Percentiles rank a stretch among this genome's conserved stretches.
phyloP scores from a whole-genome alignment of 1,284 basidiomycete genomes.

The Puccinia brachypodii region DNA sequence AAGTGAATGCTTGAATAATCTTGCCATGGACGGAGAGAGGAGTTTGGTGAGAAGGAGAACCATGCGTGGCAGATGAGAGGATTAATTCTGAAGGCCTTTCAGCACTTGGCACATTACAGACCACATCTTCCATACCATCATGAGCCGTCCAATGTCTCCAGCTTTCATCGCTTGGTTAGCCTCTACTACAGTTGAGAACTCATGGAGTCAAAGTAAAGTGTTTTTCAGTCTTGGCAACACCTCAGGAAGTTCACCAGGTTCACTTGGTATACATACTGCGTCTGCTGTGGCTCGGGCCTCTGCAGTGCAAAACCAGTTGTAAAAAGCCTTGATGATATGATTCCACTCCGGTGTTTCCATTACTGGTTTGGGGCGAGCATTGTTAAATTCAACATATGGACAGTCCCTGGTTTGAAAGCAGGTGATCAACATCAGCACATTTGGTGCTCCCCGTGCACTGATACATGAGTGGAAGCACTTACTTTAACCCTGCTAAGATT shows the following conservation, averaged over 20 bases:
- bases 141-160: constrained; percentile 16
- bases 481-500: background rate
- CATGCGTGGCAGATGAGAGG: background rate
- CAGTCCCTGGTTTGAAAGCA: background rate
- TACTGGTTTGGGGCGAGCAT: no score
- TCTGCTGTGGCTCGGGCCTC: background rate
- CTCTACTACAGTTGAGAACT: constrained; percentile 19
- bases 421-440: background rate
- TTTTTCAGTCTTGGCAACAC: background rate
- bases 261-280: background rate
- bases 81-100: no score
- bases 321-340: background rate
- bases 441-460: no score
- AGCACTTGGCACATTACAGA: background rate
- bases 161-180: constrained; percentile 18
- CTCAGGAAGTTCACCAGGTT: background rate
- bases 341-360: background rate
- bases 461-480: background rate
- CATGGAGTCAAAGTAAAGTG: background rate
- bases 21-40: background rate
- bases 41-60: background rate
- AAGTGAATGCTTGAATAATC: background rate
- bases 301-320: background rate
- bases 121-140: constrained; percentile 27
- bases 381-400: background rate